A percentile compares a stretch with the other conserved stretches of the same genome.
These are phyloP conservation scores for Quercus variabilis DNA, from an alignment of 306 rosid species.

Conservation along the genomic window DNA sequence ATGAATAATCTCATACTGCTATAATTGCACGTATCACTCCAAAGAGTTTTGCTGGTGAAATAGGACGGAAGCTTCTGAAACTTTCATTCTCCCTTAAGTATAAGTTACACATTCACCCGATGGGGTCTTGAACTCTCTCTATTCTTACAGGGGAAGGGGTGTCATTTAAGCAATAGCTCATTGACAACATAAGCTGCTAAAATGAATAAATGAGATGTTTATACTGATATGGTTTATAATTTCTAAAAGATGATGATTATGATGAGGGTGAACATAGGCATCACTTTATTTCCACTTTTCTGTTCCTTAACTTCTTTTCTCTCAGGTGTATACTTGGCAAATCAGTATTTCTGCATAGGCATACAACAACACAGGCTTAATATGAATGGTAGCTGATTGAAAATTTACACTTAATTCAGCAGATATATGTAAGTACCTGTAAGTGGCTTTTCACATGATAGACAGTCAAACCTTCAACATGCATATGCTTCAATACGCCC, in stretches of 20 bases:
- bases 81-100: not conserved
- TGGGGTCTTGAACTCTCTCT: not conserved
- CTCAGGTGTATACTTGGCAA: slow-evolving; percentile 40
- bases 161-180: not conserved
- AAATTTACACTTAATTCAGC: not conserved
- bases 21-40: too few relatives aligned
- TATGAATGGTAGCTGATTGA: not conserved
- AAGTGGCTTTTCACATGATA: slow-evolving; percentile 50
- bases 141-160: not conserved
- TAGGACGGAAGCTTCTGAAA: not conserved
- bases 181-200: not conserved
- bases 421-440: slow-evolving; percentile 27
- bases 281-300: not conserved
- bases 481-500: slow-evolving; percentile 32
- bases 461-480: slow-evolving; percentile 34
- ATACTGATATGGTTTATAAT: not conserved
- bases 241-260: not conserved
- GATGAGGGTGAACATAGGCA: not conserved
- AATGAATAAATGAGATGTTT: not conserved
- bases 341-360: slow-evolving; percentile 41
- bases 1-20: too few relatives aligned
- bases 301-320: slow-evolving; percentile 33
- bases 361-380: not conserved
- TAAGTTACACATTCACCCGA: not conserved
- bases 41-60: not conserved